These are phyloP conservation scores for Lactarius hatsudake DNA, from an alignment of 768 basidiomycete genomes.

Conservation along the genomic window DNA sequence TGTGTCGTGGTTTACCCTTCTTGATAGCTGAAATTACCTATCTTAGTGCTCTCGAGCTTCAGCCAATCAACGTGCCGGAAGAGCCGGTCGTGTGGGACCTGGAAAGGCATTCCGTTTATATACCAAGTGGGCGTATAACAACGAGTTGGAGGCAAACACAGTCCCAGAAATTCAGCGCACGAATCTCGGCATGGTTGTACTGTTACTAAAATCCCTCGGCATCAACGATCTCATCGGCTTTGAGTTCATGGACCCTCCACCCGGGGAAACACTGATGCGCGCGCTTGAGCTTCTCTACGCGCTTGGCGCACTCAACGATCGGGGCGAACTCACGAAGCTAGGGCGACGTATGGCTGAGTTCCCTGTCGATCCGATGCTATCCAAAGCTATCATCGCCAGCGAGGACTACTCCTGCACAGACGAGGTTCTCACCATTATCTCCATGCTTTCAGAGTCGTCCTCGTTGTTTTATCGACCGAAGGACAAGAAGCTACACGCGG, in stretches of 20 bases:
- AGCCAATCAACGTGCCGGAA: constrained; percentile 94
- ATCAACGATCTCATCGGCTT: constrained; percentile 99
- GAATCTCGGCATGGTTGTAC: constrained; percentile 92
- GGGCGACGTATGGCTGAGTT: constrained; percentile 98
- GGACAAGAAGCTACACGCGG: constrained; percentile 96
- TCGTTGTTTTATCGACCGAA: constrained; percentile 97
- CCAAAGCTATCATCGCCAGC: constrained; percentile 93
- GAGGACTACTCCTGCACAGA: constrained; percentile 94
- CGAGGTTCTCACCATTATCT: constrained; percentile 94
- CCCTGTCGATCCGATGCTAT: constrained; percentile 97
- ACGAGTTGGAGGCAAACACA: constrained; percentile 95
- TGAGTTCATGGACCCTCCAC: constrained; percentile 97
- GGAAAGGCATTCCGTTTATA: constrained; percentile 98
- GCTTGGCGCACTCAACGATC: constrained; percentile 91
- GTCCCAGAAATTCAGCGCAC: constrained; percentile 99
- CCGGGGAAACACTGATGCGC: constrained; percentile 95
- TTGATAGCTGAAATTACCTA: constrained; percentile 1
- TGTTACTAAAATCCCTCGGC: constrained; percentile 92
- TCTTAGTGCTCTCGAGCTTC: constrained; percentile 91
- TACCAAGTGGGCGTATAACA: constrained; percentile 96
- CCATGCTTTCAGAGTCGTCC: constrained; percentile 94
- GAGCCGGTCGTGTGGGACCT: constrained; percentile 96
- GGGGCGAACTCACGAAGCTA: constrained; percentile 95
- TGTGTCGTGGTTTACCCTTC: background rate
- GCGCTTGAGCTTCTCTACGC: constrained; percentile 93